A percentile compares a stretch with the other conserved stretches of the same genome.
phyloP scores from a whole-genome alignment of 176 grass and related monocot genomes.

The Avena atlantica region DNA sequence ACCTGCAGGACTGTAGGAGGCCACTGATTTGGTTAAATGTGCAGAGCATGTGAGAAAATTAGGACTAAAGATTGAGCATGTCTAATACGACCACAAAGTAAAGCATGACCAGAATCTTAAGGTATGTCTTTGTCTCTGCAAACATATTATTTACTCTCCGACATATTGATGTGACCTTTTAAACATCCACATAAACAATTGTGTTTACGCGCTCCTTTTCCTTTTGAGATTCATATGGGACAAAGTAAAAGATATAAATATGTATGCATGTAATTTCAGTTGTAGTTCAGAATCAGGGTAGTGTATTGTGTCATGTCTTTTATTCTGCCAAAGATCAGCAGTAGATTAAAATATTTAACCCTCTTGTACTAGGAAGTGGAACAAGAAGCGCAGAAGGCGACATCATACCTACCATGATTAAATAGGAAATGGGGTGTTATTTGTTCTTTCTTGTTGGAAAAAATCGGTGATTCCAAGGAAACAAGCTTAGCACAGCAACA shows the following conservation, averaged over 20 bases:
- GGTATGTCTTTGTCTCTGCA: not conserved
- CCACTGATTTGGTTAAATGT: conserved; percentile 21
- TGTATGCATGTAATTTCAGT: not conserved
- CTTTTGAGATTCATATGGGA: conserved; percentile 4
- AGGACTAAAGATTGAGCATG: not conserved
- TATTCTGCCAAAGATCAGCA: not conserved
- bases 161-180: not conserved
- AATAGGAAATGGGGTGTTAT: not conserved
- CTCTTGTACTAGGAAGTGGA: conserved; percentile 27
- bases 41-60: not conserved
- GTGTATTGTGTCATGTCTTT: not conserved
- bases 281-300: not conserved
- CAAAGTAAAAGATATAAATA: not conserved
- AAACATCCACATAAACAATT: not conserved
- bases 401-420: conserved; percentile 4
- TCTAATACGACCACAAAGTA: not conserved
- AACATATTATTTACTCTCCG: conserved; percentile 7
- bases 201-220: not conserved
- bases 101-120: not conserved
- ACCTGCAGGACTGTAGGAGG: conserved; percentile 1
- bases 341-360: not conserved
- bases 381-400: conserved; percentile 24
- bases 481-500: conserved; percentile 12
- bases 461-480: conserved; percentile 1
- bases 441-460: conserved; percentile 4